Conservation (phyloP, 495 filamentous ascomycete species). For the Neurospora cerealis region DNA sequence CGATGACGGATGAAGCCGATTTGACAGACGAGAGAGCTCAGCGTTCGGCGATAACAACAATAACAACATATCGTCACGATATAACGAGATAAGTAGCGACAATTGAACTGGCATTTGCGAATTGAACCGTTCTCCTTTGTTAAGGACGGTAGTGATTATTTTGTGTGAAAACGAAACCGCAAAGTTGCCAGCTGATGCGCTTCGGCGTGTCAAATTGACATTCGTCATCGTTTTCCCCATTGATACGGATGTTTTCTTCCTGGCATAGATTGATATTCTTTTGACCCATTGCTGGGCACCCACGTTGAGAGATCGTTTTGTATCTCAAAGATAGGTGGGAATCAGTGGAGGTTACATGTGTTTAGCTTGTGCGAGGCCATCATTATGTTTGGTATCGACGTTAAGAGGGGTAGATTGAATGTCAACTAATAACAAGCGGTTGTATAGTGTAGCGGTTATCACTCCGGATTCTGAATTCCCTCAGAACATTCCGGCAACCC, state of each 20-base stretch:
- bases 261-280: neutral
- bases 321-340: neutral
- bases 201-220: neutral
- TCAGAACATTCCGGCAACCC: slow-evolving; percentile 15
- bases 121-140: neutral
- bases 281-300: neutral
- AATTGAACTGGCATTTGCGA: neutral
- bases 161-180: neutral
- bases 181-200: neutral
- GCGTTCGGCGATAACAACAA: neutral
- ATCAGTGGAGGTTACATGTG: neutral
- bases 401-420: neutral
- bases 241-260: neutral
- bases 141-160: neutral
- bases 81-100: neutral
- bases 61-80: neutral
- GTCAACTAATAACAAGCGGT: neutral
- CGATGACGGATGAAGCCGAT: neutral
- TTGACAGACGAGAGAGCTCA: neutral
- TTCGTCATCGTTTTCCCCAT: neutral
- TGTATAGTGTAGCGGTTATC: neutral
- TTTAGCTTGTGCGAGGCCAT: neutral
- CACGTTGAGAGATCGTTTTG: neutral
- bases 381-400: neutral
- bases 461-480: neutral